phyloP scores from a whole-genome alignment of 345 rosid genomes.

The Linum usitatissimum region DNA sequence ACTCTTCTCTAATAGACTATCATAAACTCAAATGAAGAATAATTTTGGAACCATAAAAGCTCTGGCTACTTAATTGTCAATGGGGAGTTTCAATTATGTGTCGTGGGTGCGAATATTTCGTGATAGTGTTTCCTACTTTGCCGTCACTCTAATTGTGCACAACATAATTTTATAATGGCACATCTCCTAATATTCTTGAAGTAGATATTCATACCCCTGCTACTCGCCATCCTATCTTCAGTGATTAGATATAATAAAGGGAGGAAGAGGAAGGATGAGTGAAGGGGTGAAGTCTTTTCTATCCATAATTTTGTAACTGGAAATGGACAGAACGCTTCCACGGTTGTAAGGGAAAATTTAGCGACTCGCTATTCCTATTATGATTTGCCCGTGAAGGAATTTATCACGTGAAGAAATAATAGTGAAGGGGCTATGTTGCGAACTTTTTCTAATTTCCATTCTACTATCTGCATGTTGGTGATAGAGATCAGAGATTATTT shows the following conservation, averaged over 20 bases:
- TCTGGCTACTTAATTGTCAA: no score
- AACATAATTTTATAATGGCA: neutral
- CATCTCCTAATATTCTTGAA: neutral
- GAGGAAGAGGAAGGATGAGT: neutral
- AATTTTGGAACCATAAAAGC: no score
- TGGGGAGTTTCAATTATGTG: no score
- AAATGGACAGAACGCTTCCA: neutral
- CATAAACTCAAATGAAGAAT: no score
- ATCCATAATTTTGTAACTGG: neutral
- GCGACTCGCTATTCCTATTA: no score
- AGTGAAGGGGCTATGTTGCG: neutral
- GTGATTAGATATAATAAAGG: neutral
- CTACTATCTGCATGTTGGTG: neutral
- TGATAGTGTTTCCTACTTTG: no score
- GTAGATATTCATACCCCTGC: neutral
- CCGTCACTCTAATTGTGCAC: neutral
- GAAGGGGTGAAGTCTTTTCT: neutral
- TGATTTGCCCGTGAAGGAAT: neutral
- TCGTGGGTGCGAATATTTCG: no score
- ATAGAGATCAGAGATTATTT: no score
- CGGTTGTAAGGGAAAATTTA: neutral
- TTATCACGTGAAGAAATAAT: neutral
- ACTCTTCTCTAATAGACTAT: no score
- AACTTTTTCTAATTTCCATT: neutral
- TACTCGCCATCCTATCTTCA: neutral